A percentile compares a stretch with the other conserved stretches of the same genome.
Evolutionary conservation across 805 yeast species (phyloP).

Genomic region (Kodamaea kaohsiungensis): DNA sequence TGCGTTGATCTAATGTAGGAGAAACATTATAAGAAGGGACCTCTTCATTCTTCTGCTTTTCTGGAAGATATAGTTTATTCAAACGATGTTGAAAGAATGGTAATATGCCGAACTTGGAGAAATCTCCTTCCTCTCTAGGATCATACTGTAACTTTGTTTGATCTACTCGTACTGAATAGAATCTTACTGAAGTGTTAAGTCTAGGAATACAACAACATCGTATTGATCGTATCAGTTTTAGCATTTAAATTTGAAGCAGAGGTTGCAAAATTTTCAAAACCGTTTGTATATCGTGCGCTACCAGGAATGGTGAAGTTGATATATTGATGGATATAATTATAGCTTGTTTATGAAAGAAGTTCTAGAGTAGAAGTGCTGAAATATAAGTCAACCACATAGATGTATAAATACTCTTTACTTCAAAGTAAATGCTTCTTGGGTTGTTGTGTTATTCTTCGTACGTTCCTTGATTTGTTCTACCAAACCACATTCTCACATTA

Average conservation of each 20-base stretch:
- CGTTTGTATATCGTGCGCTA: not conserved
- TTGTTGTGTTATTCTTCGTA: no score
- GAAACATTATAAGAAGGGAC: conserved; percentile 14
- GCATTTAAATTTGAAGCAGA: not conserved
- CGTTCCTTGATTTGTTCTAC: no score
- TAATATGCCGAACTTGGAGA: conserved; percentile 21
- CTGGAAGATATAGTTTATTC: conserved; percentile 15
- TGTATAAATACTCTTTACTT: no score
- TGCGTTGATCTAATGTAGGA: conserved; percentile 24
- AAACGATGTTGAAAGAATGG: conserved; percentile 25
- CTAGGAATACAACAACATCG: not conserved
- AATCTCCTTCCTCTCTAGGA: conserved; percentile 15
- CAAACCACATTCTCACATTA: no score
- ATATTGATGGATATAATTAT: no score
- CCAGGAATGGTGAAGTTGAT: not conserved
- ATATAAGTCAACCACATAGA: no score
- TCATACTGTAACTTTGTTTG: conserved; percentile 8
- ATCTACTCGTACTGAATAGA: not conserved
- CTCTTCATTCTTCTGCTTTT: not conserved
- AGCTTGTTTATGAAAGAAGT: no score
- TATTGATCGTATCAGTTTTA: not conserved
- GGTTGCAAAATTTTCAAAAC: conserved; percentile 4
- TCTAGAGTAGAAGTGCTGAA: no score
- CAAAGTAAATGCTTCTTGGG: no score
- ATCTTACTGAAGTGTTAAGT: not conserved